Evolutionary conservation across 2,329 filamentous ascomycete species (phyloP), one percentile per base, ranked within the genome.

Genomic region (Thermochaetoides dissita): DNA sequence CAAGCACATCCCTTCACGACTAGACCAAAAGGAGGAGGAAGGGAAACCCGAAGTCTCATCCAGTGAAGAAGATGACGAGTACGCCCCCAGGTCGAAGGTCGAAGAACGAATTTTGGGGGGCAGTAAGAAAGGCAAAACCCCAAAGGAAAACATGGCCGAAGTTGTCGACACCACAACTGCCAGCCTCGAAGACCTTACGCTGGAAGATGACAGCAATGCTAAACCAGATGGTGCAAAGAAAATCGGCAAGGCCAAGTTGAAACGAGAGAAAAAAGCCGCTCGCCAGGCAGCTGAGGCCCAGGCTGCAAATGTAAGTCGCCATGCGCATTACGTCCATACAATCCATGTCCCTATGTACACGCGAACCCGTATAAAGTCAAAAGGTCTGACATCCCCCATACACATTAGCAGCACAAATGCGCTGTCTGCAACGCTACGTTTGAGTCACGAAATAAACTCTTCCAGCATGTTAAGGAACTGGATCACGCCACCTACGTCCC

Each of bases 361-460:
- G 9, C 6, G 32, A 34, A 34, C 3, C 32, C 32, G n/a, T 34
- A 11, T 6, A 11, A 34, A 6, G 32, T 11, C 9, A 10, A 34
- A 9, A 34, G 3, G 6, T 24, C 17, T 24, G 17, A 24, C 17
- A 5, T 5, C 17, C 17, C 17, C 17, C 17, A 24, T 24, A 35
- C 5, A n/a, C 34, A n/a, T 12, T 7, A 35, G 7, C 39, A 66
- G 59, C 59, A 69, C 41, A 60, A 50, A 43, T 74, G 71, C 50
- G 54, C 59, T 28, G 58, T 64, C 10, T 76, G 72, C 50, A 55
- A 60, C 3, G 60, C 62, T 44, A 48, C 45, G 1, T 76, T 74
- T 43, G 49, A 73, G 0, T 85, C 81, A 1, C 80, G 77, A 51
- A 81, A 74, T 6, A 78, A 76, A 50, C 61, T 93, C 11, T 89